A percentile compares a stretch with the other conserved stretches of the same genome.
phyloP scores from a whole-genome alignment of 2,329 filamentous ascomycete genomes.

The Knoxdaviesia proteae region DNA sequence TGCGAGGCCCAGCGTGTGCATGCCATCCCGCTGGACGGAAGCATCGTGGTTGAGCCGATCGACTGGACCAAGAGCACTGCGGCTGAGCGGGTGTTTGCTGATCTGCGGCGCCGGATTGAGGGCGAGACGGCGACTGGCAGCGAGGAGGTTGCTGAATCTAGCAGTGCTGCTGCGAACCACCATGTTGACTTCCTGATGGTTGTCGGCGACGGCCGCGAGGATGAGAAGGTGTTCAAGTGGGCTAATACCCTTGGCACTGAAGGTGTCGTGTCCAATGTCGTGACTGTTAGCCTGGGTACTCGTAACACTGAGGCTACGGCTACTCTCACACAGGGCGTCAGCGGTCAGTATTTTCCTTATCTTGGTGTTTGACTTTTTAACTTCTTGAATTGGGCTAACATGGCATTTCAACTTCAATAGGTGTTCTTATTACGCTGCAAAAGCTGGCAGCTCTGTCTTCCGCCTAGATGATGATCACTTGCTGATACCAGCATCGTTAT shows the following conservation, averaged over 20 bases:
- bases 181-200: conserved; percentile 72
- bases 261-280: conserved; percentile 43
- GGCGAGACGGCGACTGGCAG: conserved; percentile 8
- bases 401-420: conserved; percentile 7
- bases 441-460: conserved; percentile 12
- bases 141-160: conserved; percentile 9
- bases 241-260: conserved; percentile 53
- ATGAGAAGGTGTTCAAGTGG: conserved; percentile 88
- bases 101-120: conserved; percentile 21
- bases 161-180: conserved; percentile 4
- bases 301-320: conserved; percentile 74
- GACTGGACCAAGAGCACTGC: conserved; percentile 80
- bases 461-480: no score
- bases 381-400: background rate
- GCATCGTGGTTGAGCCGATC: conserved; percentile 64
- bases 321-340: conserved; percentile 79
- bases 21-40: conserved; percentile 60
- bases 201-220: conserved; percentile 75
- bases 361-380: conserved; percentile 1
- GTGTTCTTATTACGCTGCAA: conserved; percentile 21
- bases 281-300: conserved; percentile 70
- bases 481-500: no score
- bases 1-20: conserved; percentile 69
- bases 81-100: conserved; percentile 50
- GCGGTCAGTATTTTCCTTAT: conserved; percentile 36